Conservation (phyloP, 2,329 filamentous ascomycete genomes). For the Ambrosiella xylebori region DNA sequence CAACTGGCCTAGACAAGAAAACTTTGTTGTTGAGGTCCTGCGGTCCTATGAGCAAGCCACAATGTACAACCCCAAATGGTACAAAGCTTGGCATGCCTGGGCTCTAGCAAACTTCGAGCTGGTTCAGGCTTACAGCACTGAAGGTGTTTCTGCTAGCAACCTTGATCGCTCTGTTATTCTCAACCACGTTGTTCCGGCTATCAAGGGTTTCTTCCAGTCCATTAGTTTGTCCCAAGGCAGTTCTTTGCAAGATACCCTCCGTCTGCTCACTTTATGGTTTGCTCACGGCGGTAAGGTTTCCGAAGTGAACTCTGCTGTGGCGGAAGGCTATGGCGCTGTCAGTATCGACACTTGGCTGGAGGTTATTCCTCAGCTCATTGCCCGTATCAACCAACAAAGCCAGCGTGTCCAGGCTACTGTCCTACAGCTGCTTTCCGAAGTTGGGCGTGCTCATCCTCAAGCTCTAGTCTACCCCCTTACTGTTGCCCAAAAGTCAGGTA, state of each 20-base stretch:
- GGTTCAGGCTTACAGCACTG: constrained; percentile 45
- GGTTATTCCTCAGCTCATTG: constrained; percentile 93
- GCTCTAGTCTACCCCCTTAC: constrained; percentile 93
- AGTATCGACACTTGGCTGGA: constrained; percentile 98
- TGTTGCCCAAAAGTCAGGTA: constrained; percentile 87
- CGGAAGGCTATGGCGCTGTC: constrained; percentile 77
- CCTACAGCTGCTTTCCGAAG: constrained; percentile 78
- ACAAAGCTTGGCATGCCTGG: constrained; percentile 99
- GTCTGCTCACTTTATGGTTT: constrained; percentile 90
- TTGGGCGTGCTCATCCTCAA: constrained; percentile 87
- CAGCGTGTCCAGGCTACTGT: constrained; percentile 74
- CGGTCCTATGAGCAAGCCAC: constrained; percentile 85
- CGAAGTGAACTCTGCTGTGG: constrained; percentile 77
- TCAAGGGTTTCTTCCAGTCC: constrained; percentile 93
- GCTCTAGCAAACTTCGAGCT: constrained; percentile 97
- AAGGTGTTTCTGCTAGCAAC: constrained; percentile 17
- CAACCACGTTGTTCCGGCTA: constrained; percentile 83
- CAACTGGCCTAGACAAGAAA: constrained; percentile 66
- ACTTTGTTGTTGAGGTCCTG: constrained; percentile 73
- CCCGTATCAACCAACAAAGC: constrained; percentile 92
- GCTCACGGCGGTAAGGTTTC: constrained; percentile 63
- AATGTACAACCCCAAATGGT: constrained; percentile 85
- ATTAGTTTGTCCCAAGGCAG: constrained; percentile 83
- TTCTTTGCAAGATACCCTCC: constrained; percentile 85
- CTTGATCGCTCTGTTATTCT: constrained; percentile 52